Evolutionary conservation across 2,329 filamentous ascomycete species (phyloP), one percentile per base, ranked within the genome.

Genomic region (Moelleriella libera): DNA sequence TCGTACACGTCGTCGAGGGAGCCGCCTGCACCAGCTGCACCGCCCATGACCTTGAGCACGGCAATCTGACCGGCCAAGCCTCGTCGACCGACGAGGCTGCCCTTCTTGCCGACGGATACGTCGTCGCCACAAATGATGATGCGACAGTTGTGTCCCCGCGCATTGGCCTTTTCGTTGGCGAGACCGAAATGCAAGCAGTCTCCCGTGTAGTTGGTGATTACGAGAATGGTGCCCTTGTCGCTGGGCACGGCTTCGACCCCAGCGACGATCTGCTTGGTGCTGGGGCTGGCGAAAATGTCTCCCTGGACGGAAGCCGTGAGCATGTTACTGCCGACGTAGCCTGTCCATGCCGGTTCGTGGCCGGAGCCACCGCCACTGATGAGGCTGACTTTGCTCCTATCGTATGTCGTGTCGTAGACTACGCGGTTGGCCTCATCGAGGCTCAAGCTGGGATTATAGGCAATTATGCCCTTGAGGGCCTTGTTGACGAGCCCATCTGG

Each of bases 121-220:
- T 83, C 80, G 52, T 83, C 80, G 40, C 76, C 78, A 50, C 78
- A 80, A 51, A 80, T 74, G 49, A 80, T 71, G 59, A 80, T 75
- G 48, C 68, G 65, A 52, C 74, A 75, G 46, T 66, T 69, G 52
- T 74, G 70, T 14, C 76, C 76, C 28, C 64, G 66, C 5, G 75
- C 73, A 44, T 70, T 70, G 39, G 72, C 77, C 60, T 72, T 78
- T 53, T 78, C 76, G 45, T 72, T 72, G 2, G 77, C 77, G 10
- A 80, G 62, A 1, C 76, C 76, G 53, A 80, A 79, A 57, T 81
- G 78, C 50, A 81, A 63, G 49, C 77, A 78, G 58, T 81, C 78
- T 44, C 78, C 78, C 0, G 78, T 81, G 59, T 82, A 81, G 60
- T 83, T 83, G 43, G 76, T 80, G 50, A 81, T 72, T 45, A 82